Conservation (phyloP, 2,329 filamentous ascomycete genomes). For the Gaeumannomyces sp. region DNA sequence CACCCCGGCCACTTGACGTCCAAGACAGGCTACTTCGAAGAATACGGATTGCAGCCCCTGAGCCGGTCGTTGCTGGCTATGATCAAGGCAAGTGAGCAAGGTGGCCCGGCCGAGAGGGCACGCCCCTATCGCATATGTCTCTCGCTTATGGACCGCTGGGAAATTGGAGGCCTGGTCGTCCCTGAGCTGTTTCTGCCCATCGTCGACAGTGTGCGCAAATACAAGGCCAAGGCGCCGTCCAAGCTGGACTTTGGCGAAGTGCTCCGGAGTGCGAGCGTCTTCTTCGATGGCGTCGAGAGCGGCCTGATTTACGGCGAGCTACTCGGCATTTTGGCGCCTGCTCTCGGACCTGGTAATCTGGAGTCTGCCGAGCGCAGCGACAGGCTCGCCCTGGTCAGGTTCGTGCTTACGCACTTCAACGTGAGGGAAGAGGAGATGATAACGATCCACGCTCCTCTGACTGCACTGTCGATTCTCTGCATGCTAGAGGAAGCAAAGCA, state of each 20-base stretch:
- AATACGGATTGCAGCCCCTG: conserved; percentile 68
- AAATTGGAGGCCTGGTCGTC: conserved; percentile 85
- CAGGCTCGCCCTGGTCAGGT: conserved; percentile 68
- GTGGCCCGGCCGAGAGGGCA: conserved; percentile 61
- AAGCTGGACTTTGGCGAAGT: conserved; percentile 77
- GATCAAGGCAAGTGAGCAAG: conserved; percentile 50
- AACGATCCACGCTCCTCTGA: conserved; percentile 72
- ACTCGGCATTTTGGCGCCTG: conserved; percentile 57
- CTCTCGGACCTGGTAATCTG: conserved; percentile 43
- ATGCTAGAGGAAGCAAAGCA: conserved; percentile 52
- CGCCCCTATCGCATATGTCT: conserved; percentile 86
- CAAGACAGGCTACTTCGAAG: conserved; percentile 75
- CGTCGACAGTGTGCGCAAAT: conserved; percentile 71
- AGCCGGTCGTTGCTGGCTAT: conserved; percentile 69
- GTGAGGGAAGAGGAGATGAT: conserved; percentile 95
- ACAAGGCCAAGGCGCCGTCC: conserved; percentile 58
- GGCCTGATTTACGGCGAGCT: conserved; percentile 86
- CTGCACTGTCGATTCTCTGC: conserved; percentile 57
- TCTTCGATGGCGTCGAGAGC: conserved; percentile 96
- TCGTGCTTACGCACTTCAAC: conserved; percentile 85
- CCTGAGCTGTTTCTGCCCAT: conserved; percentile 84
- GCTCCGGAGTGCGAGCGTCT: conserved; percentile 84
- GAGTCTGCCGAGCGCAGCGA: conserved; percentile 44
- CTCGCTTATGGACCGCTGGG: conserved; percentile 97
- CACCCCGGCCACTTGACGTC: conserved; percentile 41